Evolutionary conservation across 257 asterid species (phyloP), one percentile per base, ranked within the genome.

Genomic region (Primulina huaijiensis): DNA sequence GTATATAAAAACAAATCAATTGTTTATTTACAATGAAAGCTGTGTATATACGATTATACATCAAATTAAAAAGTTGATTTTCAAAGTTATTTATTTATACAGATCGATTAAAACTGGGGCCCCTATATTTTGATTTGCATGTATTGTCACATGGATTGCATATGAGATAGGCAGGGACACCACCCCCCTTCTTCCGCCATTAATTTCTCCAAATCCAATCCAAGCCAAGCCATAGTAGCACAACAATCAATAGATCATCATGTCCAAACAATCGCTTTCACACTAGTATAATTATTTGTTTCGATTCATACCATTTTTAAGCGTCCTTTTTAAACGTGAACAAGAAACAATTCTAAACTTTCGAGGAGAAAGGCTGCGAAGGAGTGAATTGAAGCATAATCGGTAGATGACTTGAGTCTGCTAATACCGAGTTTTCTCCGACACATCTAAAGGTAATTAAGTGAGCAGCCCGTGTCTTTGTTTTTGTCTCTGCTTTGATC

Each of bases 81-180:
- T 27, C 30, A 27, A 27, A 27, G 30, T 27, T 0, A 27, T 31
- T 31, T 3, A 27, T 31, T 31, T 3, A 31, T 31, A 31, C 34
- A 31, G 34, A 31, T 31, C 6, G 34, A 37, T n/a, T n/a, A n/a
- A n/a, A 37, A 64, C 16, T 20, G 1, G 33, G 59, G 69, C 7
- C 69, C 56, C 69, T 34, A 3, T 66, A 27, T 62, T 34, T 46
- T 46, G 55, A 62, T 33, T 8, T n/a, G 27, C 27, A 46, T 63
- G 68, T 35, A 63, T 8, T 63, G 68, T 72, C 67, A 59, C 68
- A 66, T 67, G 72, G 68, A 66, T 35, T 59, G 21, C 52, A 61
- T 34, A 60, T 17, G 27, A 23, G 68, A 53, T 43, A 35, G 6
- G 14, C 23, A 30, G 12, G 25, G 25, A 20, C 29, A 25, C 63